Evolutionary conservation across 768 basidiomycete species (phyloP).

Genomic region (Myochromella boudieri): DNA sequence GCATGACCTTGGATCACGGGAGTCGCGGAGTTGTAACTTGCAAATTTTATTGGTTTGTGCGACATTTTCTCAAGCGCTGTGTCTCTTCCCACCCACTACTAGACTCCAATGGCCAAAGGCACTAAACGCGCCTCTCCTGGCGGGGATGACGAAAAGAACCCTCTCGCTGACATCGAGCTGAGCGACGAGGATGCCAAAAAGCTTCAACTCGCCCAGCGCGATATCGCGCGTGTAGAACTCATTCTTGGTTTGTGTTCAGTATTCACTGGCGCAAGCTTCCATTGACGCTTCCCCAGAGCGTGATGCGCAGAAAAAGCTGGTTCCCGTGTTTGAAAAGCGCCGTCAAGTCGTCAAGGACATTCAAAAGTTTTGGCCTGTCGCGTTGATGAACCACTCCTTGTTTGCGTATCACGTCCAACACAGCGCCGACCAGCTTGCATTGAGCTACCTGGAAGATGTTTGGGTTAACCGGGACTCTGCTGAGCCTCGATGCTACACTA

Average conservation of each 20-base stretch:
- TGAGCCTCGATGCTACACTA: constrained; percentile 79
- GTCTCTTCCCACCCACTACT: constrained; percentile 15
- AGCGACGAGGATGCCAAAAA: constrained; percentile 72
- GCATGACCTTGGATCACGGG: constrained; percentile 8
- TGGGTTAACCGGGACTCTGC: constrained; percentile 74
- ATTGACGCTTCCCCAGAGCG: constrained; percentile 49
- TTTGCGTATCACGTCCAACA: constrained; percentile 70
- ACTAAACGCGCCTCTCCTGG: constrained; percentile 83
- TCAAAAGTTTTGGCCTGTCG: constrained; percentile 83
- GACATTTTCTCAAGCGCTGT: constrained; percentile 9
- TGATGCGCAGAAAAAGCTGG: constrained; percentile 53
- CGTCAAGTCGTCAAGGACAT: constrained; percentile 66
- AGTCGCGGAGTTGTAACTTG: constrained; percentile 27
- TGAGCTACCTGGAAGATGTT: constrained; percentile 82
- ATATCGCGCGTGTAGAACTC: constrained; percentile 69
- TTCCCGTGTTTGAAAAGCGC: constrained; percentile 68
- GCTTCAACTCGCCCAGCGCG: constrained; percentile 63
- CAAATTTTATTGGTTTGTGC: constrained; percentile 24
- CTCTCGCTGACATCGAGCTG: constrained; percentile 65
- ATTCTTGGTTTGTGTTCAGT: constrained; percentile 53
- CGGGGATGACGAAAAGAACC: constrained; percentile 70
- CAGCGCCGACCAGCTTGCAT: constrained; percentile 73
- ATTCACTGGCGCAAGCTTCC: background rate
- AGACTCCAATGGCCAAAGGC: constrained; percentile 39
- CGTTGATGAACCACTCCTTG: constrained; percentile 70